phyloP scores from a whole-genome alignment of 495 filamentous ascomycete genomes.

The Amphirosellinia nigrospora region DNA sequence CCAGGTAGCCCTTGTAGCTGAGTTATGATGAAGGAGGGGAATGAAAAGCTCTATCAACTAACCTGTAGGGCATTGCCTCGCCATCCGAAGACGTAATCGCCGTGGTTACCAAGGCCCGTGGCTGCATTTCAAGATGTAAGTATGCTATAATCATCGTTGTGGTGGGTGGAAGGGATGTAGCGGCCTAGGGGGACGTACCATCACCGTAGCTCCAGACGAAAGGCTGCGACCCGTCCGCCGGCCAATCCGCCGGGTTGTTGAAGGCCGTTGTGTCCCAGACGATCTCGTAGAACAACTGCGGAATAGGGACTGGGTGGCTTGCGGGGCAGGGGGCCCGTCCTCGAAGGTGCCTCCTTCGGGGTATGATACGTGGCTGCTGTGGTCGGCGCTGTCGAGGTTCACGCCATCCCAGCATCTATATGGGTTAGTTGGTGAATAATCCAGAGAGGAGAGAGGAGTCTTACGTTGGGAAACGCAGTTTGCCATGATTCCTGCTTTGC shows the following conservation, averaged over 20 bases:
- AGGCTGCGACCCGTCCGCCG: slow-evolving; percentile 49
- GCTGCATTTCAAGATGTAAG: too few species aligned
- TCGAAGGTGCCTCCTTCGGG: slow-evolving; percentile 41
- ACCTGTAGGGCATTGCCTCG: slow-evolving; percentile 37
- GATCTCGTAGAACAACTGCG: slow-evolving; percentile 47
- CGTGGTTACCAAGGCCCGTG: slow-evolving; percentile 33
- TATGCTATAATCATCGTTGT: too few species aligned
- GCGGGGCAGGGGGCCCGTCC: slow-evolving; percentile 40
- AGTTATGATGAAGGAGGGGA: background rate
- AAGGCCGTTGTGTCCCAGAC: slow-evolving; percentile 48
- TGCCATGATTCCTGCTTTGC: slow-evolving; percentile 46
- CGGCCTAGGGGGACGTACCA: background rate
- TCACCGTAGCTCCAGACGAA: slow-evolving; percentile 54
- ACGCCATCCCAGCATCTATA: slow-evolving; percentile 36
- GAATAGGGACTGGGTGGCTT: slow-evolving; percentile 41
- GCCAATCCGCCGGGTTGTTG: slow-evolving; percentile 48
- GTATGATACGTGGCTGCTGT: slow-evolving; percentile 37
- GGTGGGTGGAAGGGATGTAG: too few species aligned
- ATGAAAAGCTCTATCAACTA: background rate
- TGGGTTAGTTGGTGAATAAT: background rate
- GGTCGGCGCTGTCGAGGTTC: slow-evolving; percentile 35
- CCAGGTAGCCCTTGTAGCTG: background rate
- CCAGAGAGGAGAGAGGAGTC: background rate
- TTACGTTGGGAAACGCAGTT: slow-evolving; percentile 45
- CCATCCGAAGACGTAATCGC: slow-evolving; percentile 41